Evolutionary conservation across 2,329 filamentous ascomycete species (phyloP), one percentile per base, ranked within the genome.

Genomic region (Alternaria brassicicola): DNA sequence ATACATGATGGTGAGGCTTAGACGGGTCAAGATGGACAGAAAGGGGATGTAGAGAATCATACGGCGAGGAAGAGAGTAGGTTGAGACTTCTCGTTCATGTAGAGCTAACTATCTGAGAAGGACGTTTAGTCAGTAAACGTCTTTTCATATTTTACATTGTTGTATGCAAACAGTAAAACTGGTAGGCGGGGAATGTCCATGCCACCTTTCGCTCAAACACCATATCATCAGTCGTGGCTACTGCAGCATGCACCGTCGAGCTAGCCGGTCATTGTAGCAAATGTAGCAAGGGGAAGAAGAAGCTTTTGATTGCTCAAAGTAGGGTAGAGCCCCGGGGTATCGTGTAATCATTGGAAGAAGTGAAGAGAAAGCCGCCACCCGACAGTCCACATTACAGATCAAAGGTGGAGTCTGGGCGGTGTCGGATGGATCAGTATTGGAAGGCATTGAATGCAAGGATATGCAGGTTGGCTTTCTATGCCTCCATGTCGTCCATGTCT

Each of bases 401-500:
- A 35, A 55, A 36, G 28, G n/a, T 15, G 33, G 26, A 39, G 23
- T 42, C 38, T n/a, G 33, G 19, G 33, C 13, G 28, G 19, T 25
- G 35, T 15, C 6, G 17, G 21, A 23, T 12, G 42, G 35, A 15
- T 48, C 45, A 55, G 13, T 17, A 13, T 28, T 21, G 35, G 15
- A 54, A 47, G 26, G 15, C 21, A 31, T 36, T 15, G 30, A n/a
- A 43, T 6, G 38, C 28, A 19, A 56, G 35, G 19, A 49, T 45
- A 21, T 13, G 7, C 25, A 45, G n/a, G 30, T 28, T 45, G 36
- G 25, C 35, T 49, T 52, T 25, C 55, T 59, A 50, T 46, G 45
- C 41, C 52, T 46, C 58, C 55, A 61, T 15, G 9, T 65, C 58
- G 13, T 67, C 61, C 61, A 64, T 61, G 50, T 71, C 63, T 1